phyloP scores from a whole-genome alignment of 2,329 filamentous ascomycete genomes.

The Claviceps africana region DNA sequence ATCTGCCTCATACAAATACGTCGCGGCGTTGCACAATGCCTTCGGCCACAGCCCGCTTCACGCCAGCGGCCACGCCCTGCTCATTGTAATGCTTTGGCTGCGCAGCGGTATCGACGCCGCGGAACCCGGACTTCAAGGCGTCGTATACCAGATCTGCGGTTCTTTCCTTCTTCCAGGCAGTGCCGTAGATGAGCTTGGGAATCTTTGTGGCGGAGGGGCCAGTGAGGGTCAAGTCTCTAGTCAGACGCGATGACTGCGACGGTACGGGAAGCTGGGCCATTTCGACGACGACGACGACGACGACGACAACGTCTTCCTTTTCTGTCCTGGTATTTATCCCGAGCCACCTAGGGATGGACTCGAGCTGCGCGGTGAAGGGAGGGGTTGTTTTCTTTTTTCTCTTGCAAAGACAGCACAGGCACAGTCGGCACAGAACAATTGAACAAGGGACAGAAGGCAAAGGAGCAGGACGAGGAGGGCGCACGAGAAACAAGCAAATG shows the following conservation, averaged over 20 bases:
- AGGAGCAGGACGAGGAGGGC: too few relatives aligned
- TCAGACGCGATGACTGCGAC: constrained; percentile 17
- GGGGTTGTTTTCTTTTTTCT: too few relatives aligned
- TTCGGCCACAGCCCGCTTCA: constrained; percentile 45
- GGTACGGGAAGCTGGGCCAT: constrained; percentile 11
- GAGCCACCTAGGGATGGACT: too few relatives aligned
- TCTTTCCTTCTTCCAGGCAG: constrained; percentile 68
- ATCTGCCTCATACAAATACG: constrained; percentile 40
- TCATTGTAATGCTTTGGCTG: constrained; percentile 71
- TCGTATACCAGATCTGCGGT: constrained; percentile 54
- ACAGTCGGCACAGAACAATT: too few relatives aligned
- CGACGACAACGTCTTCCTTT: neutral
- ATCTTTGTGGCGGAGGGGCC: constrained; percentile 22
- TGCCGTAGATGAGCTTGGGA: constrained; percentile 56
- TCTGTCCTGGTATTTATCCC: neutral
- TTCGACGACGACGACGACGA: too few relatives aligned
- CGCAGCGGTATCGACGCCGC: constrained; percentile 62
- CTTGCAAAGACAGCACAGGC: too few relatives aligned
- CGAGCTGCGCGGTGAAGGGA: too few relatives aligned
- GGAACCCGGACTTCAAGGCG: constrained; percentile 56
- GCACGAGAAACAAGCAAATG: too few relatives aligned
- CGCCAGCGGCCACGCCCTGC: constrained; percentile 50
- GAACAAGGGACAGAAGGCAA: too few relatives aligned
- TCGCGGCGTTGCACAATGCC: constrained; percentile 42
- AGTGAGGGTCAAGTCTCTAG: constrained; percentile 20